Evolutionary conservation across 1,284 basidiomycete species (phyloP), one percentile per base, ranked within the genome.

Genomic region (Heterobasidion parviporum): DNA sequence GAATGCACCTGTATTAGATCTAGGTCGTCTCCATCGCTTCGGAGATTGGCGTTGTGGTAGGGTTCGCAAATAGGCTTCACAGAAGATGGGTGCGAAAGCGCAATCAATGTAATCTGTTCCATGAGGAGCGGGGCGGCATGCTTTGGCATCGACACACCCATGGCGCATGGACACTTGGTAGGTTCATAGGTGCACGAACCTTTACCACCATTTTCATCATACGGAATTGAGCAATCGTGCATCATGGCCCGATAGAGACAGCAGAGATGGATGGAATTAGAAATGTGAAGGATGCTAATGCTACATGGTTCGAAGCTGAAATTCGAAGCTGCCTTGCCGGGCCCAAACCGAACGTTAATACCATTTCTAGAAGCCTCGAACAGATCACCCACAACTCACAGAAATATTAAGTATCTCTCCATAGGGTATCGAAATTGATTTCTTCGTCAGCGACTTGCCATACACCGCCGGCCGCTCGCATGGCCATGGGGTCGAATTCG

Each of bases 401-500:
- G 2, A 16, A 18, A 34, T n/a, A 14, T 36, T 68, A 81, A 49
- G 73, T 62, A 47, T 82, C 77, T 63, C 78, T 77, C 82, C 82
- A 84, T 20, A 79, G 60, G 15, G 68, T 67, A 48, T 83, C 81
- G 9, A 73, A 65, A 45, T 60, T 70, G 32, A 67, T 67, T 34
- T 80, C 76, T 20, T 62, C 58, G 49, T 81, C 75, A 53, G 77
- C 61, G 34, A 65, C 63, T 50, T 18, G 32, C 58, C 72, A 79
- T 16, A 71, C 55, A 10, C 77, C 78, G 55, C 72, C 67, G 16
- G 73, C 67, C 26, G 70, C 70, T 33, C 70, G 68, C 49, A 85
- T 67, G 35, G 80, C 73, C 16, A 73, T 78, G 58, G 83, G 72
- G 59, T 84, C 81, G 62, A 82, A 81, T 26, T 85, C 77, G 55